Evolutionary conservation across 306 rosid genomes (phyloP), one percentile per base, ranked within the genome.

Genomic region (Pterocarpus macrocarpus): DNA sequence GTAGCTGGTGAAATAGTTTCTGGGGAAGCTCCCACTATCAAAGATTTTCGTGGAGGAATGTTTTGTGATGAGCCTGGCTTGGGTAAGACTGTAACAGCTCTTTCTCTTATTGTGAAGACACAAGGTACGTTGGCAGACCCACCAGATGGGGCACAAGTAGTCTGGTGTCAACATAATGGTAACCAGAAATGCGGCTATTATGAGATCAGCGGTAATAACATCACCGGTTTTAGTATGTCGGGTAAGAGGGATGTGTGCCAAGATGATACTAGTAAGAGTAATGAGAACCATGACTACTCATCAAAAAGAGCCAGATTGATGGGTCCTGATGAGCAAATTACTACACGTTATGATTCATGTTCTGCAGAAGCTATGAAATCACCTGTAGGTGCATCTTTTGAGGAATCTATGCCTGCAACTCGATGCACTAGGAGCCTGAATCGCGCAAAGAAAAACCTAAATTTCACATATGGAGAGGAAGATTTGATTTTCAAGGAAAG

Each of bases 1-100:
- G 90, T 95, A 73, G 82, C 98, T 55, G 99, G 98, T 62, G 91
- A 90, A 86, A 95, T 95, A 85, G 87, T 88, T 84, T 88, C 78
- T 35, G 92, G 87, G 62, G 79, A 68, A 71, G 81, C 94, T 71
- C 99, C 98, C 75, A 87, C 92, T 44, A 71, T 91, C 80, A 91
- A 77, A 80, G 99, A 95, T 86, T 95, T 95, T 69, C 87, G 83
- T 52, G 99, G 99, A 84, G 99, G 99, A 70, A 81, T 95, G 94
- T 95, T 95, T 65, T 95, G 99, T 80, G 99, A 95, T 64, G 99
- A 95, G 80, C 99, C 99, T 61, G 98, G 99, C 79, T 86, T 95
- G 89, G 99, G 99, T 58, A 95, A 95, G 94, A 95, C 99, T 41
- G 92, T 95, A 79, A 95, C 98, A 33, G 89, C 97, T 61, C 94